These are phyloP conservation scores for Raphanus sativus DNA, from an alignment of 345 rosid genomes.

Conservation along the genomic window DNA sequence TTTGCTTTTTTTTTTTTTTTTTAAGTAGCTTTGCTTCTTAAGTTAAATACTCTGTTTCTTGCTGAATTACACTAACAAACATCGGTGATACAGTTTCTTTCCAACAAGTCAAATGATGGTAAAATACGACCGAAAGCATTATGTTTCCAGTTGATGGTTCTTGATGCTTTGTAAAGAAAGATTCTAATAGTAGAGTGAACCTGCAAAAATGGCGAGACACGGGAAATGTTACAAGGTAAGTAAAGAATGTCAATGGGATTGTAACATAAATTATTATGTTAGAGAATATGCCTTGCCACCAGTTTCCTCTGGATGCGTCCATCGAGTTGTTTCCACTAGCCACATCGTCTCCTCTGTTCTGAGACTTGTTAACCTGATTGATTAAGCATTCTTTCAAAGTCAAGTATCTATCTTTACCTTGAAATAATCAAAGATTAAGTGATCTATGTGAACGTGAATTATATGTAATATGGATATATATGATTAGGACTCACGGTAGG, in stretches of 20 bases:
- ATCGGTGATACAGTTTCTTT: not conserved
- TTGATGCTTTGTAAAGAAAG: slow-evolving; percentile 13
- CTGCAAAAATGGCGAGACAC: slow-evolving; percentile 41
- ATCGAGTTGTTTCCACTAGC: slow-evolving; percentile 48
- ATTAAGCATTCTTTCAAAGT: not conserved
- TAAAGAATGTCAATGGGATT: not conserved
- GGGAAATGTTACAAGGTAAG: slow-evolving; percentile 8
- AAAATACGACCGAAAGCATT: not conserved
- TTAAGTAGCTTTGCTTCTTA: slow-evolving; percentile 1
- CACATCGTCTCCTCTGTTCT: slow-evolving; percentile 50
- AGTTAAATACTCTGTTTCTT: too few species aligned
- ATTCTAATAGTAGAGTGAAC: slow-evolving; percentile 81
- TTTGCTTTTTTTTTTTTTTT: too few species aligned
- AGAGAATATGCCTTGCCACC: slow-evolving; percentile 79
- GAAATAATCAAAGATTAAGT: not conserved
- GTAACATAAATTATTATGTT: not conserved
- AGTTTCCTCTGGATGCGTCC: slow-evolving; percentile 80
- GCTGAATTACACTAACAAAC: not conserved
- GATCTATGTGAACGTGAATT: not conserved
- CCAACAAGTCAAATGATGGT: slow-evolving; percentile 22
- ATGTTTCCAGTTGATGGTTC: slow-evolving; percentile 11
- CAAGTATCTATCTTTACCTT: not conserved
- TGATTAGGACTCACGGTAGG: slow-evolving; percentile 50
- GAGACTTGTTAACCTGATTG: slow-evolving; percentile 48
- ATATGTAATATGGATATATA: not conserved